Evolutionary conservation across 176 grass and related monocot genomes (phyloP).

Genomic region (Ampelocalamus luodianensis): DNA sequence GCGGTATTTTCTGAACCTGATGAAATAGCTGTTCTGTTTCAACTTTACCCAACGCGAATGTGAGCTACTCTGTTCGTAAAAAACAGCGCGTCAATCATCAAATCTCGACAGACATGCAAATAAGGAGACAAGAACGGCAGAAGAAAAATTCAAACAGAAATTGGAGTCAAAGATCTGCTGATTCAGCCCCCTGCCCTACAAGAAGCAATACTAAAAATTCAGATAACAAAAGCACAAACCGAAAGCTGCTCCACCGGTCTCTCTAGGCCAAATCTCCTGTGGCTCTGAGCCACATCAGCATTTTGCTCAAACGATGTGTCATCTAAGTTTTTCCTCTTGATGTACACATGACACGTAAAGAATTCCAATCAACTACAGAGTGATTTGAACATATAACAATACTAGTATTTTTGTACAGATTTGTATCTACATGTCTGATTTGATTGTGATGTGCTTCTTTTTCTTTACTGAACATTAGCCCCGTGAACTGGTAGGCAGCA

Average conservation of each 20-base stretch:
- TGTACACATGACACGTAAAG: neutral
- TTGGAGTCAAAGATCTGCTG: constrained; percentile 59
- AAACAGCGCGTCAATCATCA: constrained; percentile 32
- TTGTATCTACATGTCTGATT: constrained; percentile 33
- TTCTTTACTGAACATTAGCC: neutral
- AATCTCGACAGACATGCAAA: constrained; percentile 18
- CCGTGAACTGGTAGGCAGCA: constrained; percentile 31
- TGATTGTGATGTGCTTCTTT: constrained; percentile 24
- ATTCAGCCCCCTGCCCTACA: constrained; percentile 16
- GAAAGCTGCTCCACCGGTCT: constrained; percentile 43
- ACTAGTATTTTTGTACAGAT: constrained; percentile 25
- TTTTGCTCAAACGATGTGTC: neutral
- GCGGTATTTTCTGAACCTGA: neutral
- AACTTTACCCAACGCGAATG: neutral
- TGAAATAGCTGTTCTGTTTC: neutral
- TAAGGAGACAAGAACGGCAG: constrained; percentile 10
- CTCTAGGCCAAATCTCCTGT: neutral
- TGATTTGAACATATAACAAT: constrained; percentile 4
- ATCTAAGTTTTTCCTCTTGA: neutral
- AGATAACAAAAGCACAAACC: constrained; percentile 29
- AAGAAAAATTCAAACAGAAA: constrained; percentile 27
- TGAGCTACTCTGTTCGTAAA: neutral
- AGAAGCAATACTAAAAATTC: neutral
- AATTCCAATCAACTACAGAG: neutral
- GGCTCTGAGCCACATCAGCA: neutral